Conservation (phyloP, 306 rosid species). For the Trifolium fragiferum region DNA sequence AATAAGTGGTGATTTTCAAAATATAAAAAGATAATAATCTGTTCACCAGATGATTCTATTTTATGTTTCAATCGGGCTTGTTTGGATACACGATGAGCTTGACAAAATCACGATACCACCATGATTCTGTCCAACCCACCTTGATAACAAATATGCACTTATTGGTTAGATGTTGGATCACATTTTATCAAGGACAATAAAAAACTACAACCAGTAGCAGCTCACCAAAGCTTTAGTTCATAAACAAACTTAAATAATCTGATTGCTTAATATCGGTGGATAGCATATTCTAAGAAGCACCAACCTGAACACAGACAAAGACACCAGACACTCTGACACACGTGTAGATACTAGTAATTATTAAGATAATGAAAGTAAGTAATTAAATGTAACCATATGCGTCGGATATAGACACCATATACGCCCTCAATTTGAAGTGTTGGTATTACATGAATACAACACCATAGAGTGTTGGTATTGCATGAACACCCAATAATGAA, state of each 20-base stretch:
- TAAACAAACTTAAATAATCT: background rate
- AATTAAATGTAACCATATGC: background rate
- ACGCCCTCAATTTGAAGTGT: background rate
- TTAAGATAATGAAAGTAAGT: background rate
- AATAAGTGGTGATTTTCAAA: background rate
- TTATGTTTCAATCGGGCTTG: background rate
- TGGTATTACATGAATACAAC: background rate
- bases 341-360: background rate
- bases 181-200: background rate
- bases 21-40: background rate
- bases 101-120: no score
- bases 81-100: no score
- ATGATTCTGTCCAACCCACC: no score
- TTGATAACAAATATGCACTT: no score
- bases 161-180: slow-evolving; percentile 7
- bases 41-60: background rate
- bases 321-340: background rate
- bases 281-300: background rate
- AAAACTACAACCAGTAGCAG: slow-evolving; percentile 23
- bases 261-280: background rate
- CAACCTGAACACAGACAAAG: background rate
- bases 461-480: background rate
- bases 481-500: no score
- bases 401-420: background rate
- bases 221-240: slow-evolving; percentile 26